These are phyloP conservation scores for Colletotrichum sp. DNA, from an alignment of 2,329 filamentous ascomycete genomes.

Conservation along the genomic window DNA sequence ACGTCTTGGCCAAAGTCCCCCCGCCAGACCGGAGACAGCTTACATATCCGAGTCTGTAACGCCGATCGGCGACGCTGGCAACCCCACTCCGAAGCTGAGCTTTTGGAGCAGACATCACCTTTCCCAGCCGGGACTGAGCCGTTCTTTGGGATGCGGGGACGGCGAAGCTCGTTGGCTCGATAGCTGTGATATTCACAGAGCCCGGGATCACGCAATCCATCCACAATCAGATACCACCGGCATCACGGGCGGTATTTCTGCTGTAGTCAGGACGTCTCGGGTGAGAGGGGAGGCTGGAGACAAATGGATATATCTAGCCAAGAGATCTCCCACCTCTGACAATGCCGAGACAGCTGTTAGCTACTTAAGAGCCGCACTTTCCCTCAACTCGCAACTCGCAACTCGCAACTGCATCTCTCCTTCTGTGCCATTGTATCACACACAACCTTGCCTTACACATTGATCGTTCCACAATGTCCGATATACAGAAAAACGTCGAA, in stretches of 20 bases:
- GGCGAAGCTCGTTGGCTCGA: not conserved
- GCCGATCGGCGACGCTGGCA: not conserved
- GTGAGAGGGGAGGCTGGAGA: not conserved
- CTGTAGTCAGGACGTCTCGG: not conserved
- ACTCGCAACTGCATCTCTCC: not conserved
- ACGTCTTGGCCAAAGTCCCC: not conserved
- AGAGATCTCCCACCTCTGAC: not conserved
- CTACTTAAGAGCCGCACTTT: not conserved
- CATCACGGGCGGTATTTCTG: not conserved
- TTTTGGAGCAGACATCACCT: not conserved
- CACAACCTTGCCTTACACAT: not conserved
- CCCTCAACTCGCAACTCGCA: not conserved
- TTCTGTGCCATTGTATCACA: not conserved
- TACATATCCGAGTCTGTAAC: not conserved
- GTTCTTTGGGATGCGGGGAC: not conserved
- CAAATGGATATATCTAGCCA: not conserved
- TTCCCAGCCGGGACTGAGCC: not conserved
- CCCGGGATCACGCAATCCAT: constrained; percentile 16
- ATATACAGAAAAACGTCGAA: constrained; percentile 20
- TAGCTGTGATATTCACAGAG: not conserved
- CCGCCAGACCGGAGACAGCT: not conserved
- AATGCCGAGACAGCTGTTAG: not conserved
- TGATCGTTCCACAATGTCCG: constrained; percentile 3
- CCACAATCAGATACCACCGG: constrained; percentile 9
- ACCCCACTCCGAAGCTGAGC: not conserved